Conservation (phyloP, 345 rosid species). For the Eucalyptus tenuipes region DNA sequence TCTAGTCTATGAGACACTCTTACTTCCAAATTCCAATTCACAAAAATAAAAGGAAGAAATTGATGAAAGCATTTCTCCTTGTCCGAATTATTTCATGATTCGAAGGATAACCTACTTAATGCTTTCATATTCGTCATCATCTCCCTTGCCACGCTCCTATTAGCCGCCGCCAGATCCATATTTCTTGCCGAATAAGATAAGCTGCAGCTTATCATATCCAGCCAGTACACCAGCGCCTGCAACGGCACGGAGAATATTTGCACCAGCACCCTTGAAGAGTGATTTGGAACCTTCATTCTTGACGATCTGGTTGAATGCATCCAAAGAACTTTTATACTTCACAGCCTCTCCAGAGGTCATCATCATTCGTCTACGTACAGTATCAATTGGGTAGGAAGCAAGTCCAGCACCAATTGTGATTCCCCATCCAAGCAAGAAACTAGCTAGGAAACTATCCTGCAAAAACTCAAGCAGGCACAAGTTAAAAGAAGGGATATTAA, state of each 20-base stretch:
- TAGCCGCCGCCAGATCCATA: constrained; percentile 36
- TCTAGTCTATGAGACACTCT: neutral
- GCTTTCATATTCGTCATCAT: constrained; percentile 2
- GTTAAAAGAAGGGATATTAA: neutral
- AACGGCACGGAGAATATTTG: constrained; percentile 45
- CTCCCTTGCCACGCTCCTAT: neutral
- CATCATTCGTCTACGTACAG: constrained; percentile 65
- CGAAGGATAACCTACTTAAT: neutral
- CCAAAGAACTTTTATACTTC: constrained; percentile 43
- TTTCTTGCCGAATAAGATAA: constrained; percentile 41
- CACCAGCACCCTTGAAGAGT: constrained; percentile 62
- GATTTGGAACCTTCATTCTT: constrained; percentile 48
- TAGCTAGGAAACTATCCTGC: constrained; percentile 58
- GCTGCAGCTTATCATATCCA: constrained; percentile 56
- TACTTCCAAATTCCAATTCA: neutral
- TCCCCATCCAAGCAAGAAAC: constrained; percentile 51
- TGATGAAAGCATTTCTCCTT: neutral
- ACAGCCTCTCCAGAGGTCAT: constrained; percentile 70
- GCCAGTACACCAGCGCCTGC: constrained; percentile 63
- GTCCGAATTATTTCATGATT: constrained; percentile 13
- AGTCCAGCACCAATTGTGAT: constrained; percentile 49
- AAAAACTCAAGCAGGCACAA: neutral
- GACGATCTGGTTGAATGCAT: constrained; percentile 31
- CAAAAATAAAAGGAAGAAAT: neutral
- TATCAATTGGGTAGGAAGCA: constrained; percentile 51